Evolutionary conservation across 129 eudicot species (phyloP).

Genomic region (sunflower (Helianthus annuus)): DNA sequence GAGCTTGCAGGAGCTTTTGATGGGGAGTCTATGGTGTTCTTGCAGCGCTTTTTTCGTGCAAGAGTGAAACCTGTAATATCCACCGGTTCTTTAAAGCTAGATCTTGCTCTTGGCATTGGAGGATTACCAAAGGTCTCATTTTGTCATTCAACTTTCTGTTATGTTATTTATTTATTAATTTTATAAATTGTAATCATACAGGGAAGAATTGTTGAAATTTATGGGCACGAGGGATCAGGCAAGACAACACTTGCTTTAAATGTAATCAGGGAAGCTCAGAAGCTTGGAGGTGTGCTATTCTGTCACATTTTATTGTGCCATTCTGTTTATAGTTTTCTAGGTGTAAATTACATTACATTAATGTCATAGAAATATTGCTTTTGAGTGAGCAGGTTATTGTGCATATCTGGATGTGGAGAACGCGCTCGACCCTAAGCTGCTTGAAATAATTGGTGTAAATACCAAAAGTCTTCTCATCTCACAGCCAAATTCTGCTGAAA

Average conservation of each 20-base stretch:
- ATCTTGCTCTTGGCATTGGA: slow-evolving; percentile 92
- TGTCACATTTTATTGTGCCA: not conserved
- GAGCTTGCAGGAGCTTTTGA: slow-evolving; percentile 76
- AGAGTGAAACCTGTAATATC: slow-evolving; percentile 75
- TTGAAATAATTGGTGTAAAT: slow-evolving; percentile 75
- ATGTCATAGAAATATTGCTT: not conserved
- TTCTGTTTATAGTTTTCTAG: not conserved
- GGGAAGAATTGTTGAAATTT: slow-evolving; percentile 98
- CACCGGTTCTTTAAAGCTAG: slow-evolving; percentile 94
- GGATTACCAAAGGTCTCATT: slow-evolving; percentile 87
- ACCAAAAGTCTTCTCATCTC: slow-evolving; percentile 81
- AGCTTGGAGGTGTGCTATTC: slow-evolving; percentile 76
- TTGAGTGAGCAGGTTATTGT: slow-evolving; percentile 76
- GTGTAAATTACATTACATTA: not conserved
- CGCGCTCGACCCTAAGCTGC: slow-evolving; percentile 75
- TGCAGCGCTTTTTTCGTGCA: slow-evolving; percentile 77
- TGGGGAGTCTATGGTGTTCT: slow-evolving; percentile 77
- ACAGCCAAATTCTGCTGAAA: slow-evolving; percentile 96
- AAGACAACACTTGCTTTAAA: slow-evolving; percentile 97
- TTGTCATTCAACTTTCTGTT: not conserved
- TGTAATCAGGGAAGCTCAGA: slow-evolving; percentile 93
- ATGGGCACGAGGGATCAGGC: slow-evolving; percentile 95
- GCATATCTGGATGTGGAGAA: slow-evolving; percentile 95
- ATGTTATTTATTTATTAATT: not conserved
- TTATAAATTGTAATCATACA: slow-evolving; percentile 20